phyloP scores from a whole-genome alignment of 163 green algal species.

The Scenedesmus sp. region DNA sequence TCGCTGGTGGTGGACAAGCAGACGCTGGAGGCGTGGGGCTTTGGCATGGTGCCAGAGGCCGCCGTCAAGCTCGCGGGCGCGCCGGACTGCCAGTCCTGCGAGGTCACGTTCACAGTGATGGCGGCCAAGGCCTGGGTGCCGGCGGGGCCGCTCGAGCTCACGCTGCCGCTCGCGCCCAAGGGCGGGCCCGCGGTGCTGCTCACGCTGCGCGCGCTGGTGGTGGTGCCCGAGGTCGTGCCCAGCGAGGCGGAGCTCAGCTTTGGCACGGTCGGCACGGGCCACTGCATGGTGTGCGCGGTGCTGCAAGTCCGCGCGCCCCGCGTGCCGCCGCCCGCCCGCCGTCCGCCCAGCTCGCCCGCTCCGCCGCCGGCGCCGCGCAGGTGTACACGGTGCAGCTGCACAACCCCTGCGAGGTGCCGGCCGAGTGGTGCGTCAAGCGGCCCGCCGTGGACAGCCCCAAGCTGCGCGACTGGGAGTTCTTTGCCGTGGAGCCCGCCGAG shows the following conservation, averaged over 20 bases:
- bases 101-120: slow-evolving; percentile 70
- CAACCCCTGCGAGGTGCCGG: slow-evolving; percentile 75
- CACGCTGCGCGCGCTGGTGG: slow-evolving; percentile 61
- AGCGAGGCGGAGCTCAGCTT: slow-evolving; percentile 62
- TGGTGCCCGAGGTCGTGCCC: slow-evolving; percentile 52
- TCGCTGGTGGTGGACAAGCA: slow-evolving; percentile 70
- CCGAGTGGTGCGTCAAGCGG: slow-evolving; percentile 76
- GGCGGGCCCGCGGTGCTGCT: slow-evolving; percentile 69
- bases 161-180: slow-evolving; percentile 70
- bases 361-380: too few relatives aligned
- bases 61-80: slow-evolving; percentile 68
- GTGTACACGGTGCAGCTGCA: slow-evolving; percentile 76
- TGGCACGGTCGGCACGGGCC: slow-evolving; percentile 66
- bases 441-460: slow-evolving; percentile 67
- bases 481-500: slow-evolving; percentile 49
- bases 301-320: too few relatives aligned
- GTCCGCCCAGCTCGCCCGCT: too few relatives aligned
- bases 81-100: slow-evolving; percentile 59
- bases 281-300: slow-evolving; percentile 59
- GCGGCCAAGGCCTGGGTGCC: slow-evolving; percentile 47
- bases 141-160: slow-evolving; percentile 57
- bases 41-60: slow-evolving; percentile 73
- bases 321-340: too few relatives aligned
- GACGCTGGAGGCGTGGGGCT: slow-evolving; percentile 66
- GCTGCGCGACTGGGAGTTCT: slow-evolving; percentile 76